These are phyloP conservation scores for Mortierella alpina DNA, from an alignment of 192 early-diverging fungal genomes.

Conservation along the genomic window DNA sequence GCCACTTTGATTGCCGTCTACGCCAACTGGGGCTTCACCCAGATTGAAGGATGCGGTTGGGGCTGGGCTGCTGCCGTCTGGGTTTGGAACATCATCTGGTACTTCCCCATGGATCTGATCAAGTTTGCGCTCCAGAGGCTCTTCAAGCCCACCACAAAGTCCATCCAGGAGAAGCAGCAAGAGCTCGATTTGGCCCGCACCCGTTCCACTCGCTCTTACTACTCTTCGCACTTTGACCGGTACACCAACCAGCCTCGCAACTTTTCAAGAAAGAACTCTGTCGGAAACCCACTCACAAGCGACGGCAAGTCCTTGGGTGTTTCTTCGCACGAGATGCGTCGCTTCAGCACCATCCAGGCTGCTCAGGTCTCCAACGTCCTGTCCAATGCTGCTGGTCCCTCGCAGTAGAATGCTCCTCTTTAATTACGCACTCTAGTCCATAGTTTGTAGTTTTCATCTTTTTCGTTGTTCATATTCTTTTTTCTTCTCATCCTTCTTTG, in stretches of 20 bases:
- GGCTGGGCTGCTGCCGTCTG: constrained; percentile 79
- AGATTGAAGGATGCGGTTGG: constrained; percentile 80
- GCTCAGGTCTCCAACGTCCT: constrained; percentile 64
- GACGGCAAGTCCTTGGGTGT: constrained; percentile 70
- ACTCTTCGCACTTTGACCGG: constrained; percentile 68
- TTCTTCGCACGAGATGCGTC: constrained; percentile 74
- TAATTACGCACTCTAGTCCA: background rate
- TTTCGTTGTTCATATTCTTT: constrained; percentile 10
- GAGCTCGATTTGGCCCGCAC: constrained; percentile 67
- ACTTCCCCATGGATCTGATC: constrained; percentile 80
- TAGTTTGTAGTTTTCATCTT: constrained; percentile 3
- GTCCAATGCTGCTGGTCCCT: constrained; percentile 31
- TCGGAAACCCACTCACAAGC: constrained; percentile 52
- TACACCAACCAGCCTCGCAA: constrained; percentile 61
- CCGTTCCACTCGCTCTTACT: constrained; percentile 73
- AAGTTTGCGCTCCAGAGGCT: constrained; percentile 75
- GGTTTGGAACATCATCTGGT: constrained; percentile 87
- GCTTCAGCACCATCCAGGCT: constrained; percentile 80
- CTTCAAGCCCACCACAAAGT: constrained; percentile 64
- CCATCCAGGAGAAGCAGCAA: constrained; percentile 32
- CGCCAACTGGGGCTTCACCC: constrained; percentile 84
- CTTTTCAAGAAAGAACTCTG: constrained; percentile 55
- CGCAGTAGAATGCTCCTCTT: constrained; percentile 20
- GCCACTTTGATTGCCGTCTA: constrained; percentile 87
- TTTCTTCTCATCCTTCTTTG: background rate